Base-by-base conservation (phyloP, 2,329 filamentous ascomycete species). In the Stagonosporopsis cucurbitacearum region DNA sequence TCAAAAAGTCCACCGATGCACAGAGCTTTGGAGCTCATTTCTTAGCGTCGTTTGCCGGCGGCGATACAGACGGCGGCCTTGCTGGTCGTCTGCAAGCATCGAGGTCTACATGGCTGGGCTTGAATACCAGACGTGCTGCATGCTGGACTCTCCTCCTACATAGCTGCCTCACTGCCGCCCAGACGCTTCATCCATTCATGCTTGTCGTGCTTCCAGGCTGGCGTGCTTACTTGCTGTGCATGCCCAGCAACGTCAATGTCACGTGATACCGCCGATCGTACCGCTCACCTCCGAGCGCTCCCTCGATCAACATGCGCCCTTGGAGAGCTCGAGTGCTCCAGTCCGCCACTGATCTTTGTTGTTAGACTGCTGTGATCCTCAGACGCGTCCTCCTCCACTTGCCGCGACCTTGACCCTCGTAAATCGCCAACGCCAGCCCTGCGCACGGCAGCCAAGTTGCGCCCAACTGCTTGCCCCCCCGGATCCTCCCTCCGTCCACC, bases 381-480 rank as follows among this genome's bases (percentile, higher is more conserved):
- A 22, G 8, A 20, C 42, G 28, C 20, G 30, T 20, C n/a, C n/a
- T 19, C 12, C 2, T 17, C 4, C 6, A 23, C 19, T 45, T 25
- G 41, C 41, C 8, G 26, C 26, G 9, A 4, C 37, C 26, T 17
- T 3, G 26, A n/a, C 17, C 19, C 17, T 43, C 26, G 41, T 1
- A 17, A 8, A 19, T 17, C 26, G 22, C 23, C 23, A 19, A 5
- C 19, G 17, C 8, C 20, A 7, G 22, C 37, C 37, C 37, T 7
- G 4, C 35, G 35, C 37, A 9, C 46, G 13, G 36, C 47, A 51
- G 30, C 53, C 53, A 42, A 51, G 47, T 51, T 35, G 52, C 53
- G 54, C 48, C 54, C 47, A 47, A 50, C 42, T 43, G 54, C 54
- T 50, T 50, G 53, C 53, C 50, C 55, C 39, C 20, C 43, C 48